Evolutionary conservation across 73 alveolate species (phyloP), one percentile per base, ranked within the genome.

Genomic region (Stentor coeruleus): DNA sequence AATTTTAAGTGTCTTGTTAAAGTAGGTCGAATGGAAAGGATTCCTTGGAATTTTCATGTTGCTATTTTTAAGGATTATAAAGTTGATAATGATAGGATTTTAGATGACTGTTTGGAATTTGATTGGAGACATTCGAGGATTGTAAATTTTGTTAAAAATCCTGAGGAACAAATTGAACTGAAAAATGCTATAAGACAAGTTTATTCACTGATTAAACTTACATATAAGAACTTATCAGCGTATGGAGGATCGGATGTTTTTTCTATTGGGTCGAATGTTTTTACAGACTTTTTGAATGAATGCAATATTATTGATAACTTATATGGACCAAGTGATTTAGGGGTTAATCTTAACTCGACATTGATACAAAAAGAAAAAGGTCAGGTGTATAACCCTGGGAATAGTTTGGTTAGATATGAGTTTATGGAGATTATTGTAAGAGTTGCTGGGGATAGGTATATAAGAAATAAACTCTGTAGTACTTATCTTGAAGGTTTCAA

Each of bases 41-140:
- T 81, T 30, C 59, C 4, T 26, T 87, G 93, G 90, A 85, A 41
- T 28, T 11, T 85, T 15, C 84, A 59, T 59, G 59, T 49, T 20
- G 39, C 81, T 3, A 42, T 83, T 0, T 89, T 89, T 73, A 76
- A 74, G 38, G 91, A 84, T 57, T 77, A 58, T 72, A 86, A 84
- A 30, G 74, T 35, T 66, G 96, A 90, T n/a, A 72, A 79, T 2
- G 89, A 84, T 15, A 84, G 75, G 20, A 72, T 74, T 39, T 58
- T 85, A 31, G 87, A 76, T 60, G 59, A 91, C 35, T 91, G 98
- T 85, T 93, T 93, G 58, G 96, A 93, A 39, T 89, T 85, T 60
- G 98, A 93, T 77, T 83, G 93, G 91, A 84, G 88, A 40, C 73
- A 87, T 42, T 79, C 93, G 35, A 87, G 90, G 59, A 74, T 91